These are phyloP conservation scores for Boletellus deceptivus DNA, from an alignment of 1,284 basidiomycete genomes.

Conservation along the genomic window DNA sequence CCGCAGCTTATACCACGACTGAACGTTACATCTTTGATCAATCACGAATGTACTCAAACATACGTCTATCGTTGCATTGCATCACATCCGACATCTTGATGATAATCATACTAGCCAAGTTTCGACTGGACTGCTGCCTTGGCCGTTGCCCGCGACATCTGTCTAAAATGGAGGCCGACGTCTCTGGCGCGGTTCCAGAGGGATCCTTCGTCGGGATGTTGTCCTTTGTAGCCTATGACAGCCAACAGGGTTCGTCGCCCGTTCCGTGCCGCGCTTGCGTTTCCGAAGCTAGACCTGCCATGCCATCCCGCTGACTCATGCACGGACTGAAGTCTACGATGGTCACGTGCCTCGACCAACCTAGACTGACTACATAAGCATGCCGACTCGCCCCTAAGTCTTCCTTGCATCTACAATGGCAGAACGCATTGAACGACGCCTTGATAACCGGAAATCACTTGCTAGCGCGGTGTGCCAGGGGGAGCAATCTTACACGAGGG, in stretches of 20 bases:
- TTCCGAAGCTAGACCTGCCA: too few relatives aligned
- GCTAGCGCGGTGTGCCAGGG: too few relatives aligned
- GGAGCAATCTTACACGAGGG: too few relatives aligned
- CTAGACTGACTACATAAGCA: too few relatives aligned
- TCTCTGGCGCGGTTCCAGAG: constrained; percentile 63
- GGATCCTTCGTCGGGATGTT: constrained; percentile 68
- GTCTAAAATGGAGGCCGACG: constrained; percentile 47
- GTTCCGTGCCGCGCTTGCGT: too few relatives aligned
- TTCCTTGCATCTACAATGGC: too few relatives aligned
- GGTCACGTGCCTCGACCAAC: too few relatives aligned
- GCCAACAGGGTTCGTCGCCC: constrained; percentile 43
- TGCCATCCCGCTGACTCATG: too few relatives aligned
- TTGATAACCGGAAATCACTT: too few relatives aligned
- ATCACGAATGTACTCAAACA: constrained; percentile 11
- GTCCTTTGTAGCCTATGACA: constrained; percentile 80
- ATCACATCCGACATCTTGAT: neutral
- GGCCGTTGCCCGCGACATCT: constrained; percentile 51
- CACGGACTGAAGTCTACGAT: too few relatives aligned
- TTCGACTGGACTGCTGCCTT: constrained; percentile 62
- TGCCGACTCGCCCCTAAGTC: too few relatives aligned
- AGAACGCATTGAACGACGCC: too few relatives aligned
- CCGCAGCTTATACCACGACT: neutral
- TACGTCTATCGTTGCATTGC: constrained; percentile 3
- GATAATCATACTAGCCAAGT: constrained; percentile 56
- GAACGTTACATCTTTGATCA: neutral